These are phyloP conservation scores for Colletotrichum magnum DNA, from an alignment of 2,329 filamentous ascomycete species.

Conservation along the genomic window DNA sequence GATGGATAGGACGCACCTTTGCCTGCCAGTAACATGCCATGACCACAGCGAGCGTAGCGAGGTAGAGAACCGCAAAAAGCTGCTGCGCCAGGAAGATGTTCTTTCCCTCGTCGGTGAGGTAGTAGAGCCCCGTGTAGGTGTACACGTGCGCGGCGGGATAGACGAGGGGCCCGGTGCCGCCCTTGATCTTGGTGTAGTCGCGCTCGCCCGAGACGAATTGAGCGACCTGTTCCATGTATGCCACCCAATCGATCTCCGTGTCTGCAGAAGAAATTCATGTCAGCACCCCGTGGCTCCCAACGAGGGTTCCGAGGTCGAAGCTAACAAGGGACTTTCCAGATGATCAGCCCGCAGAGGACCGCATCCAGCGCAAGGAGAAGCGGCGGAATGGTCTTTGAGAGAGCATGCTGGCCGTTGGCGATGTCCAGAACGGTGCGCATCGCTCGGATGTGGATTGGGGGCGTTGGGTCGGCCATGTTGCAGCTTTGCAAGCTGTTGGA, in stretches of 20 bases:
- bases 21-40: slow-evolving; percentile 86
- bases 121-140: slow-evolving; percentile 85
- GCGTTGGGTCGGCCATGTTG: slow-evolving; percentile 39
- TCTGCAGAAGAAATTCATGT: slow-evolving; percentile 67
- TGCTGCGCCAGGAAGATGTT: slow-evolving; percentile 87
- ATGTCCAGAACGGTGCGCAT: slow-evolving; percentile 56
- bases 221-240: slow-evolving; percentile 94
- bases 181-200: slow-evolving; percentile 88
- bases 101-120: slow-evolving; percentile 80
- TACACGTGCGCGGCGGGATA: slow-evolving; percentile 97
- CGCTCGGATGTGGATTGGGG: slow-evolving; percentile 30
- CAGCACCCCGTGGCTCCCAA: background rate
- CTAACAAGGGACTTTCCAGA: slow-evolving; percentile 88
- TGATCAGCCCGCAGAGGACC: slow-evolving; percentile 79
- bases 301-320: background rate
- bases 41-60: slow-evolving; percentile 81
- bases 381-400: slow-evolving; percentile 67
- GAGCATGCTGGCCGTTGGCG: slow-evolving; percentile 62
- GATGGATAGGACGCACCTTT: slow-evolving; percentile 74
- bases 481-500: slow-evolving; percentile 21
- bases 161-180: slow-evolving; percentile 91
- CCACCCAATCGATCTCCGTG: slow-evolving; percentile 97
- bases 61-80: slow-evolving; percentile 85
- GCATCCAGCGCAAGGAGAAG: slow-evolving; percentile 79
- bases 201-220: slow-evolving; percentile 87